A percentile compares a stretch with the other conserved stretches of the same genome.
phyloP scores from a whole-genome alignment of 2,329 filamentous ascomycete species.

The Ophiostoma ulmi region DNA sequence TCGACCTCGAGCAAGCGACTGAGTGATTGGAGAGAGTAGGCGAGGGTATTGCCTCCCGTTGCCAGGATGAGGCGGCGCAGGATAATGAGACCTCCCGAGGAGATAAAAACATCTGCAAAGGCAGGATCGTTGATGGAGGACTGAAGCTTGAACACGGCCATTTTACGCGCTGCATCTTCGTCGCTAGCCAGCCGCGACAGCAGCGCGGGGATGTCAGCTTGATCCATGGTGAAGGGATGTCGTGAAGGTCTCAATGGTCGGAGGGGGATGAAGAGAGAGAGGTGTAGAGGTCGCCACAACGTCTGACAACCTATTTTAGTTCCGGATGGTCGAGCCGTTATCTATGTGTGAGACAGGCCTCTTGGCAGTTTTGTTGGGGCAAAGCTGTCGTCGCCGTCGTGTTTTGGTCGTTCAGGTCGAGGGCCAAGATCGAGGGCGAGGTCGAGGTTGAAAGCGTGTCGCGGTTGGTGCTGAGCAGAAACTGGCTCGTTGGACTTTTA shows the following conservation, averaged over 20 bases:
- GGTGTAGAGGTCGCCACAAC: background rate
- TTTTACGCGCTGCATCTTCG: slow-evolving; percentile 90
- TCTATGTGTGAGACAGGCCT: background rate
- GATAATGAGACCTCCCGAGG: slow-evolving; percentile 75
- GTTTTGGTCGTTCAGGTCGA: background rate
- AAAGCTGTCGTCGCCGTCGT: background rate
- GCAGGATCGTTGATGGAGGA: slow-evolving; percentile 90
- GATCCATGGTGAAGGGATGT: slow-evolving; percentile 48
- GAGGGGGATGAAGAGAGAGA: background rate
- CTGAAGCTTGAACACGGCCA: slow-evolving; percentile 98
- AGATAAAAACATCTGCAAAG: slow-evolving; percentile 94
- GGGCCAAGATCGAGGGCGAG: background rate
- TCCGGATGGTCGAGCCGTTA: background rate
- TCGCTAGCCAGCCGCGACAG: slow-evolving; percentile 60
- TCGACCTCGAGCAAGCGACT: slow-evolving; percentile 86
- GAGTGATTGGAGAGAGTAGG: slow-evolving; percentile 88
- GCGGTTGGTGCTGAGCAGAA: background rate
- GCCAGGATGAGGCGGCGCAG: slow-evolving; percentile 78
- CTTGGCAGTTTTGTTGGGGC: background rate
- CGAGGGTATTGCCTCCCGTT: slow-evolving; percentile 86
- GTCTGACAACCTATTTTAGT: background rate
- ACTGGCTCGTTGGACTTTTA: background rate
- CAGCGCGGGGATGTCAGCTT: slow-evolving; percentile 61
- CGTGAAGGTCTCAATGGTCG: background rate
- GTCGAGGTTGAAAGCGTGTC: background rate